Evolutionary conservation across 1,284 basidiomycete species (phyloP), one percentile per base, ranked within the genome.

Genomic region (Ustilago hordei): DNA sequence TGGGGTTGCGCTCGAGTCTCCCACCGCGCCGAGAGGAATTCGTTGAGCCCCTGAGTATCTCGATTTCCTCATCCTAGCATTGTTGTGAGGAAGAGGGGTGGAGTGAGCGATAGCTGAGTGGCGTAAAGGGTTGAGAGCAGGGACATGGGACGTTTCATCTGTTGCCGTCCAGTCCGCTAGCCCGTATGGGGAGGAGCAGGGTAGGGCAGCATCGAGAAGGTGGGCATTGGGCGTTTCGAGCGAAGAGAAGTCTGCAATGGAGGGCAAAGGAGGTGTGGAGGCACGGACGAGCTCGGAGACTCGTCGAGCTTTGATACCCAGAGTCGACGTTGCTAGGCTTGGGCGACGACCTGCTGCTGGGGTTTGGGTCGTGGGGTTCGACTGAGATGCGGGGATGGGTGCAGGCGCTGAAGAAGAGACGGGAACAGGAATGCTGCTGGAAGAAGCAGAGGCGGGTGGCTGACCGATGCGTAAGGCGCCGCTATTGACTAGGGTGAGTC

Each of bases 401-500:
- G 34, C 11, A 2, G 60, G 17, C 13, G 56, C 15, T 8, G 35
- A 39, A 4, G 52, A 35, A n/a, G 52, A 35, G 15, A n/a, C n/a
- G 8, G 52, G 19, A 17, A 62, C 2, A 12, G 66, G 56, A 7
- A 66, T 55, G 17, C 48, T 57, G 8, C 58, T 69, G 1, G 68
- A 6, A 8, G 57, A 47, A 35, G 57, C 7, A 4, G 57, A 35
- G 8, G 57, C 9, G 3, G 23, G 28, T 0, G 50, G 43, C 15
- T 45, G 36, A 8, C 45, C 54, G 1, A 61, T 35, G 2, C 75
- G 75, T 17, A 77, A 55, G 1, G 75, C 60, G 28, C 75, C 75
- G 19, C 75, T 77, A 60, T 77, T 77, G 75, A 77, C 69, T 5
- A 77, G 63, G 15, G 75, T 73, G 13, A 48, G 56, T 3, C 75